Conservation (phyloP, 768 basidiomycete species). For the Dioszegia aurantiaca region DNA sequence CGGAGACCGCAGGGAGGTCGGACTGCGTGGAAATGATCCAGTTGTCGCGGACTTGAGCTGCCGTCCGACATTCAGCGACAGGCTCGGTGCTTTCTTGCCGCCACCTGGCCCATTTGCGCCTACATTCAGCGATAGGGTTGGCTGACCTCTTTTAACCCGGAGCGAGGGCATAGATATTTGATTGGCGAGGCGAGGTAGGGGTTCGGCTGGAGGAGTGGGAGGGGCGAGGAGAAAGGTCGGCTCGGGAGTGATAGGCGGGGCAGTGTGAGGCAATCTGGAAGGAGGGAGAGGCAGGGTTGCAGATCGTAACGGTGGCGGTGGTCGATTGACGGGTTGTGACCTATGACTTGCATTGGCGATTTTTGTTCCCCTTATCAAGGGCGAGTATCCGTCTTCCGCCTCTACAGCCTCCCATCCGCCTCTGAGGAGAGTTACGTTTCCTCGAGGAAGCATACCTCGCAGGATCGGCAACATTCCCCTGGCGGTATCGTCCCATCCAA, state of each 20-base stretch:
- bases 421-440: slow-evolving; percentile 23
- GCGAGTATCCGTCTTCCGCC: slow-evolving; percentile 3
- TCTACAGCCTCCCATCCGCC: slow-evolving; percentile 41
- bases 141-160: slow-evolving; percentile 56
- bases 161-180: slow-evolving; percentile 43
- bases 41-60: slow-evolving; percentile 21
- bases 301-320: slow-evolving; percentile 16
- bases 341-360: not conserved
- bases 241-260: not conserved
- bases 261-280: not conserved
- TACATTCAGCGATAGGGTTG: slow-evolving; percentile 33
- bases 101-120: not conserved
- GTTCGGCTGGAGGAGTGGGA: slow-evolving; percentile 23
- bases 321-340: not conserved
- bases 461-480: slow-evolving; percentile 23
- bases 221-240: slow-evolving; percentile 24
- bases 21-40: slow-evolving; percentile 19
- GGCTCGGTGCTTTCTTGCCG: slow-evolving; percentile 31
- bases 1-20: not conserved
- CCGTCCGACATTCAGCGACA: slow-evolving; percentile 36
- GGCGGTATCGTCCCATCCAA: slow-evolving; percentile 28
- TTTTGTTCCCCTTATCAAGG: not conserved
- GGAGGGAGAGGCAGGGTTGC: not conserved
- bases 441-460: slow-evolving; percentile 11
- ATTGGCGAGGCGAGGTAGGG: slow-evolving; percentile 23